Base-by-base conservation (phyloP, 2,329 filamentous ascomycete species). In the Onygenales sp. region DNA sequence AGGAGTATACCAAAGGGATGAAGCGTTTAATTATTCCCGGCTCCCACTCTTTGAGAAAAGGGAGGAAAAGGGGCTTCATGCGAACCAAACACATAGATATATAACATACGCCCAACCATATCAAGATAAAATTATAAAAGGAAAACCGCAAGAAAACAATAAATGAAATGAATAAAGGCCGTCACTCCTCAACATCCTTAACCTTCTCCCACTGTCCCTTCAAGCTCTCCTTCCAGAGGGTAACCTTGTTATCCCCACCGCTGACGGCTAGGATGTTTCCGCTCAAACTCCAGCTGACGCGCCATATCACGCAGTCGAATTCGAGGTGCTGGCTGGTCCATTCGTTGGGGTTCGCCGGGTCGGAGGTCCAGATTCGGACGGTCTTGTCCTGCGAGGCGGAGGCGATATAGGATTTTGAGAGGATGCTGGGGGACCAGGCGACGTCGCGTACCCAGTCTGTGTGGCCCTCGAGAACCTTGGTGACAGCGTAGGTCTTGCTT, bases 381-480 rank as follows among this genome's bases (percentile, higher is more conserved):
- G 90, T 96, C 80, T 95, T 94, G 72, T 98, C 93, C 75, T 97
- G 91, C 52, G 87, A 91, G 9, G 92, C 93, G 48, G 87, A 92
- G 33, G 93, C 93, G 67, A 98, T 96, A 75, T 98, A 98, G 55
- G 86, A 89, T 79, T 95, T 96, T 64, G 91, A 88, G 55, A 98
- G 79, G 53, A 97, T 88, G 27, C 90, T 96, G 9, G 93, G 93
- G 49, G 87, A 92, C 93, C 93, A 98, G 11, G 92, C 89, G 10
- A 98, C 93, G 70, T 98, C 93, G 59, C 93, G 85, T 53, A 98
- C 93, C 93, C 93, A 98, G 75, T 97, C 93, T 5, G 83, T 81
- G 74, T 98, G 93, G 58, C 93, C 93, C 60, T 73, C 67, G 60
- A 98, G 77, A 9, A 86, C 74, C 44, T 74, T 69, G 43, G 74